phyloP scores from a whole-genome alignment of 306 rosid species.

The Oemleria cerasiformis region DNA sequence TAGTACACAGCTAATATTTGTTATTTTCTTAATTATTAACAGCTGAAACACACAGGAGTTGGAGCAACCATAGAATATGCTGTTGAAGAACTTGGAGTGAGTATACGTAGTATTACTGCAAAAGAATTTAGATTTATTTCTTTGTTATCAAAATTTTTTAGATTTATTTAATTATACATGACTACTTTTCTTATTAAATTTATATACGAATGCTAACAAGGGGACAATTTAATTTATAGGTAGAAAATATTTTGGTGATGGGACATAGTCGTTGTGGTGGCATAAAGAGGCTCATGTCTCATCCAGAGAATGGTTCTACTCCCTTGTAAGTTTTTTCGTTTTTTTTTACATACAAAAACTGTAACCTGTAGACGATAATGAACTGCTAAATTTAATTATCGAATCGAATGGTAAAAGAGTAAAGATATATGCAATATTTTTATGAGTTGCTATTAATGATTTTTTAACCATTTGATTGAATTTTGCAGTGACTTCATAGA shows the following conservation, averaged over 20 bases:
- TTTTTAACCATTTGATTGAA: background rate
- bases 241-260: constrained; percentile 52
- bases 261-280: constrained; percentile 77
- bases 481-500: constrained; percentile 64
- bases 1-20: too few species aligned
- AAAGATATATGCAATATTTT: too few species aligned
- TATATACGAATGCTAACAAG: background rate
- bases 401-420: too few species aligned
- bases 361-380: background rate
- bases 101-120: too few species aligned
- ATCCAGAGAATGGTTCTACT: constrained; percentile 45
- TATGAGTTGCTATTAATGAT: too few species aligned
- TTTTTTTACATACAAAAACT: background rate
- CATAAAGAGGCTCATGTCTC: constrained; percentile 55
- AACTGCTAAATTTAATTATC: too few species aligned
- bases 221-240: constrained; percentile 34
- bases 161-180: too few species aligned
- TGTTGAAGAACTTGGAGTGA: constrained; percentile 41
- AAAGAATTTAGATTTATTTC: too few species aligned
- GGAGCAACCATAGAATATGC: constrained; percentile 74
- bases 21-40: constrained; percentile 7
- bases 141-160: too few species aligned
- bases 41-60: constrained; percentile 51
- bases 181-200: too few species aligned
- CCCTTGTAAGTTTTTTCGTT: constrained; percentile 40